Percentiles rank a stretch among this genome's conserved stretches.
These are phyloP conservation scores for Puccinia coronata DNA, from an alignment of 1,284 basidiomycete species.

Conservation along the genomic window DNA sequence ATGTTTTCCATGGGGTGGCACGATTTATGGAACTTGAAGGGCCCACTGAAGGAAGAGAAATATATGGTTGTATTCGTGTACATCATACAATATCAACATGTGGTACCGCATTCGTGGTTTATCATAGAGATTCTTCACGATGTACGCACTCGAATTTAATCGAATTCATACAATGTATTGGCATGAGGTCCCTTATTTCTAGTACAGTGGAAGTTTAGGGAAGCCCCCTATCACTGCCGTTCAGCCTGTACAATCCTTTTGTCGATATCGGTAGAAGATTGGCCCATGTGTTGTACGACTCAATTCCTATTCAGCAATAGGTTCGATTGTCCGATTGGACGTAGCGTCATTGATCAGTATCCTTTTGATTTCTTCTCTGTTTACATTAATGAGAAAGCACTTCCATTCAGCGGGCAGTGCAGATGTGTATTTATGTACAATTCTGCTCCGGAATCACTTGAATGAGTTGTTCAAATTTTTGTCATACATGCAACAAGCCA, in stretches of 20 bases:
- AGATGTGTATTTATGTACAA: background rate
- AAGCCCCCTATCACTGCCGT: background rate
- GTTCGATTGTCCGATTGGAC: background rate
- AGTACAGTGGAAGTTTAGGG: background rate
- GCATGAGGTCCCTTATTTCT: background rate
- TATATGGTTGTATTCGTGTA: too few species aligned
- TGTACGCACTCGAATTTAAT: too few species aligned
- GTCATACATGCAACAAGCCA: constrained; percentile 9
- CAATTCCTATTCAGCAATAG: background rate
- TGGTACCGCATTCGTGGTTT: too few species aligned
- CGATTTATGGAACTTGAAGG: too few species aligned
- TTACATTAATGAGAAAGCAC: background rate
- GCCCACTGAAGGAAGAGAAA: too few species aligned
- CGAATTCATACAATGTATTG: background rate
- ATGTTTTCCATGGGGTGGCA: too few species aligned
- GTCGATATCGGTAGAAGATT: background rate
- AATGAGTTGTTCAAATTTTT: constrained; percentile 8
- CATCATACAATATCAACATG: too few species aligned
- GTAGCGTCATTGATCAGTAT: constrained; percentile 3
- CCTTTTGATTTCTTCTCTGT: background rate
- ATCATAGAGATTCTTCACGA: too few species aligned
- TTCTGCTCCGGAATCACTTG: background rate
- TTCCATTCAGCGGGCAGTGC: constrained; percentile 1
- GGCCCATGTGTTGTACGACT: constrained; percentile 6
- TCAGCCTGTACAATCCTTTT: background rate